Base-by-base conservation (phyloP, 2,329 filamentous ascomycete genomes). In the Venturia aucupariae region DNA sequence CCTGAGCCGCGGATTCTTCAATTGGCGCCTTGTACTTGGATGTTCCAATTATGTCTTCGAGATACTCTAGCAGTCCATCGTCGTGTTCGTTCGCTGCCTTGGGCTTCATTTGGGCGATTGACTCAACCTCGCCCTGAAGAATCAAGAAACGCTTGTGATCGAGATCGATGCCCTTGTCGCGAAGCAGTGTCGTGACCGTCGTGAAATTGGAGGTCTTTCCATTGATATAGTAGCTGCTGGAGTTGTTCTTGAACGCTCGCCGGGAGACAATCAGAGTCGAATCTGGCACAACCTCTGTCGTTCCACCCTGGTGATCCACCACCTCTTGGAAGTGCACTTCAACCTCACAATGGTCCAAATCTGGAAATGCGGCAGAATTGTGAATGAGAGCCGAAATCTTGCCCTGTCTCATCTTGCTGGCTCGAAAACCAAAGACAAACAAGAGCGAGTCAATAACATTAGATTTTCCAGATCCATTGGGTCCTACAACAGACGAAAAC, bases 131-230 rank as follows among this genome's bases (percentile, higher is more conserved):
- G 72, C 94, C 94, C 75, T 99, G 94, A 13, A 99, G 80, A 72
- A 99, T 99, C 63, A 99, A 79, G 78, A 99, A 99, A 66, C 94
- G 90, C 78, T 99, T 99, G 79, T 99, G 94, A 72, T 99, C 94
- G 27, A 99, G 82, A 77, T 99, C 94, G 19, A 99, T 90, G 1
- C 94, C 95, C 30, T 90, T 86, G 27, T 92, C 91, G 65, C 89
- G 89, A 10, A 99, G 84, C 17, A 99, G 80, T 0, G 88, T 90
- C 0, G 92, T 97, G 35, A 99, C 94, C 0, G 87, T 84, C 0
- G 92, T 97, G 74, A 97, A 99, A 72, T 90, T 96, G 41, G 93
- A 96, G 67, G 89, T 87, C 70, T 89, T 90, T 68, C 84, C 86
- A 72, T 99, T 91, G 79, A 99, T 95, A 77, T 96, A 97, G 78